Percentiles rank a stretch among this genome's conserved stretches.
phyloP scores from a whole-genome alignment of 2,329 filamentous ascomycete genomes.

The Ceratocystis lukuohia region DNA sequence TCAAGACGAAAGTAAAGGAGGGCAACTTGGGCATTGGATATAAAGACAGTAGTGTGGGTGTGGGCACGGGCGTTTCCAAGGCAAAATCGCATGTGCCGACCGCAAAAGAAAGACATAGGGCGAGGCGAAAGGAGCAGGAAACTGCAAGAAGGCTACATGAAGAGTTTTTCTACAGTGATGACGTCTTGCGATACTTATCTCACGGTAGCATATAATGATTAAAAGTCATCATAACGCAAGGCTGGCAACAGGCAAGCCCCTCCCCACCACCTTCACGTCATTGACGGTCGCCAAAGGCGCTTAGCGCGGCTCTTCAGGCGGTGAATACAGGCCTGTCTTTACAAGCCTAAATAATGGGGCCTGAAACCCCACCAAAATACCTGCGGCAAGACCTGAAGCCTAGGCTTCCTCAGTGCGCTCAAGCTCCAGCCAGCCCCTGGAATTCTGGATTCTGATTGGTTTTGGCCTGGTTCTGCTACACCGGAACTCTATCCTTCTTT shows the following conservation, averaged over 20 bases:
- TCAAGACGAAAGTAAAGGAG: constrained; percentile 59
- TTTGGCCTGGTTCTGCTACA: background rate
- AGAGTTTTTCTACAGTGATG: constrained; percentile 62
- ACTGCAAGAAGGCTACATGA: constrained; percentile 50
- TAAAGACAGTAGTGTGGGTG: constrained; percentile 29
- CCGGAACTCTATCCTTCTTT: background rate
- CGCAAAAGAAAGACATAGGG: constrained; percentile 54
- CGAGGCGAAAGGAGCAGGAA: constrained; percentile 47
- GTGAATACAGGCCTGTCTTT: background rate
- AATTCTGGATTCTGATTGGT: background rate
- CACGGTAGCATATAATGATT: constrained; percentile 6
- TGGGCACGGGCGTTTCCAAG: constrained; percentile 25
- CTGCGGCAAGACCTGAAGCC: constrained; percentile 4
- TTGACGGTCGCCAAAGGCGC: background rate
- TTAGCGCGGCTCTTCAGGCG: background rate
- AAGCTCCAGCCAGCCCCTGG: constrained; percentile 11
- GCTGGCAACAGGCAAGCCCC: background rate
- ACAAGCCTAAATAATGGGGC: background rate
- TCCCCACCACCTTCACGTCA: background rate
- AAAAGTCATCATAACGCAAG: background rate
- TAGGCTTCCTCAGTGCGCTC: background rate
- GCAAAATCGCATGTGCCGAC: constrained; percentile 42
- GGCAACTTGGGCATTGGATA: constrained; percentile 63
- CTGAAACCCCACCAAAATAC: constrained; percentile 6
- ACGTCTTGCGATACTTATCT: constrained; percentile 57